These are phyloP conservation scores for Coprinopsis strossmayeri DNA, from an alignment of 768 basidiomycete species.

Conservation along the genomic window DNA sequence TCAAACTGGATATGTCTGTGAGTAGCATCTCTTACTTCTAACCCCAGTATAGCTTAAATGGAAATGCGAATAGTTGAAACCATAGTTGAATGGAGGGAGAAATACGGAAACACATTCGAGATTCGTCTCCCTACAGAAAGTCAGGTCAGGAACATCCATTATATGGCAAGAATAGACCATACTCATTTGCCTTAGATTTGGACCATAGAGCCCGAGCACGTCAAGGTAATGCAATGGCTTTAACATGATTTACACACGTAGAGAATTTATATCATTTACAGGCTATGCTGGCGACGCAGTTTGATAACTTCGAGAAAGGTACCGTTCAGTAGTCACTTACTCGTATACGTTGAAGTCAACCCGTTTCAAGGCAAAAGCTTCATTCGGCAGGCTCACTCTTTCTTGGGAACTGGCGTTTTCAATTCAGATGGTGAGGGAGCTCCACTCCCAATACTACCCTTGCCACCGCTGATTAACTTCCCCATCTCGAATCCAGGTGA, in stretches of 20 bases:
- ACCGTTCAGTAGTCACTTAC: neutral
- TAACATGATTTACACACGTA: neutral
- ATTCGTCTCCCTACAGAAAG: neutral
- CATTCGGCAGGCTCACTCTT: constrained; percentile 19
- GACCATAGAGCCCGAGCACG: constrained; percentile 46
- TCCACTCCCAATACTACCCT: neutral
- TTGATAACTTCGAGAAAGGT: constrained; percentile 57
- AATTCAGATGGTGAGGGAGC: constrained; percentile 46
- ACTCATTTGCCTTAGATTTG: constrained; percentile 20
- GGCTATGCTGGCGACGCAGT: constrained; percentile 44
- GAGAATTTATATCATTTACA: neutral
- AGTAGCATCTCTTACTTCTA: neutral
- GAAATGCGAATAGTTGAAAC: neutral
- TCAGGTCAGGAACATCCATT: neutral
- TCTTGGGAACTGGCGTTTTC: constrained; percentile 62
- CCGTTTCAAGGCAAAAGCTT: constrained; percentile 27
- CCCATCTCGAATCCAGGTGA: too few relatives aligned
- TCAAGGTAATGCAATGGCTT: constrained; percentile 32
- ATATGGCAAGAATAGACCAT: neutral
- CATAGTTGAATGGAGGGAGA: neutral
- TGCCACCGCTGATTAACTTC: neutral
- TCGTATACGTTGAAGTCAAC: neutral
- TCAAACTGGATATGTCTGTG: neutral
- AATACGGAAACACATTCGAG: neutral
- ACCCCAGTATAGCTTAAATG: too few relatives aligned